phyloP scores from a whole-genome alignment of 1,284 basidiomycete genomes.

The Sporisorium iseilematis-ciliati region DNA sequence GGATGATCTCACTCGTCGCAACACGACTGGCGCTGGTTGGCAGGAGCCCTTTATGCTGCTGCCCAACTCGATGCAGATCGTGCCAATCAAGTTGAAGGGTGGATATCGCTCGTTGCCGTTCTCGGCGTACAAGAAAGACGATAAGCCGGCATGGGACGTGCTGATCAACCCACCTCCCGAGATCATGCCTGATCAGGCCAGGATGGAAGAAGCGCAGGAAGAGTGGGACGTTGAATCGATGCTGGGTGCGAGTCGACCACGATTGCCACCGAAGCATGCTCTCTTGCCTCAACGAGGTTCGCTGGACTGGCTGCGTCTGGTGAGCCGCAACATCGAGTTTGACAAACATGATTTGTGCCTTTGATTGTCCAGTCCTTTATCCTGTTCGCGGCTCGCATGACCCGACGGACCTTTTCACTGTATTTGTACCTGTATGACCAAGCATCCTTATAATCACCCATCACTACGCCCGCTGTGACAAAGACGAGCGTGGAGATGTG shows the following conservation, averaged over 20 bases:
- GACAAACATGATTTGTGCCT: constrained; percentile 30
- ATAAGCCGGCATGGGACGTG: constrained; percentile 38
- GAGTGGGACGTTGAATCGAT: constrained; percentile 47
- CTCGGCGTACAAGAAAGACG: constrained; percentile 11
- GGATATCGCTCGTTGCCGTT: constrained; percentile 41
- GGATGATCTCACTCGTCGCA: constrained; percentile 26
- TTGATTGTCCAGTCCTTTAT: constrained; percentile 2
- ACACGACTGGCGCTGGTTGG: constrained; percentile 44
- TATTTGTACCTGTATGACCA: constrained; percentile 17
- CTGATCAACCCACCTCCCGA: constrained; percentile 29
- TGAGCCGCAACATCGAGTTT: constrained; percentile 39
- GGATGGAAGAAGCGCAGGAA: constrained; percentile 26
- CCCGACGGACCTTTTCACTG: not conserved
- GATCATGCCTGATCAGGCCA: constrained; percentile 13
- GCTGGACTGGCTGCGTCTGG: constrained; percentile 39
- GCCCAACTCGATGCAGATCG: constrained; percentile 25
- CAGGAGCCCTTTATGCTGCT: constrained; percentile 37
- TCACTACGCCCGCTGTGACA: not conserved
- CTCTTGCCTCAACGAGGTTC: constrained; percentile 30
- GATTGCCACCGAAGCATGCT: constrained; percentile 28
- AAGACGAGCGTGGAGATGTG: not conserved
- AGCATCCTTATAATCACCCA: constrained; percentile 1
- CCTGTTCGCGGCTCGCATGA: not conserved
- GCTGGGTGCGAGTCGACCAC: constrained; percentile 28
- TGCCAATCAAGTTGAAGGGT: constrained; percentile 35